A percentile compares a stretch with the other conserved stretches of the same genome.
phyloP scores from a whole-genome alignment of 768 basidiomycete species.

The Amanita inopinata region DNA sequence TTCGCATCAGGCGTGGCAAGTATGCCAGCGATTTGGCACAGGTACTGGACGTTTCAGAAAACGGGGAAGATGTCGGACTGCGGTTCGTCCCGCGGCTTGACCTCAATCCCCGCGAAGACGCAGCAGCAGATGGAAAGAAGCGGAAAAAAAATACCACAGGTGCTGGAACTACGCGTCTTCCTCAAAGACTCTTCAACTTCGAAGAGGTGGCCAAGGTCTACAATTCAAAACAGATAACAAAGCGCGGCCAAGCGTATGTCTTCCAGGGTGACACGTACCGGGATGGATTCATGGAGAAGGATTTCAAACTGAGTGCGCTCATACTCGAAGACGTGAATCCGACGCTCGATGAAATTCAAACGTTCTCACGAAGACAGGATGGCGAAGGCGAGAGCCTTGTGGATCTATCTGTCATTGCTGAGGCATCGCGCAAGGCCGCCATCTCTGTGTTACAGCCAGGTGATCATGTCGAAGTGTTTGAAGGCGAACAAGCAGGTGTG shows the following conservation, averaged over 20 bases:
- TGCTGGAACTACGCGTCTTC: conserved; percentile 64
- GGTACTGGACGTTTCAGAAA: conserved; percentile 89
- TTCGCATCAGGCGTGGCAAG: conserved; percentile 87
- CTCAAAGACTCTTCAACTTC: conserved; percentile 87
- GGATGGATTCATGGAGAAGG: conserved; percentile 94
- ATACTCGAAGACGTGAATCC: conserved; percentile 87
- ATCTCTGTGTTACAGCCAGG: conserved; percentile 93
- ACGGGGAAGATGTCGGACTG: conserved; percentile 85
- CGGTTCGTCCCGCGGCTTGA: conserved; percentile 98
- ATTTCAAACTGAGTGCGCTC: conserved; percentile 74
- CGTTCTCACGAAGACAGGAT: conserved; percentile 72
- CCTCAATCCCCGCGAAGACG: conserved; percentile 81
- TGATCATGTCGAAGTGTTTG: conserved; percentile 94
- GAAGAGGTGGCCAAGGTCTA: conserved; percentile 88
- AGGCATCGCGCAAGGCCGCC: conserved; percentile 86
- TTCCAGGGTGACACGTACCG: conserved; percentile 93
- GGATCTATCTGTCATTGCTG: conserved; percentile 85
- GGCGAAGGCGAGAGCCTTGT: conserved; percentile 62
- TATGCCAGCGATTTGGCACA: conserved; percentile 94
- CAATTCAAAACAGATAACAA: conserved; percentile 66
- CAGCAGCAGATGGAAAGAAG: conserved; percentile 55
- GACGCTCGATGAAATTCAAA: conserved; percentile 92
- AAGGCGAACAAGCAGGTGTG: conserved; percentile 91
- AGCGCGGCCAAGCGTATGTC: conserved; percentile 65
- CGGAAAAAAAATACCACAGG: conserved; percentile 54